A percentile compares a stretch with the other conserved stretches of the same genome.
Evolutionary conservation across 768 basidiomycete genomes (phyloP).

Genomic region (Mycena alexandri): DNA sequence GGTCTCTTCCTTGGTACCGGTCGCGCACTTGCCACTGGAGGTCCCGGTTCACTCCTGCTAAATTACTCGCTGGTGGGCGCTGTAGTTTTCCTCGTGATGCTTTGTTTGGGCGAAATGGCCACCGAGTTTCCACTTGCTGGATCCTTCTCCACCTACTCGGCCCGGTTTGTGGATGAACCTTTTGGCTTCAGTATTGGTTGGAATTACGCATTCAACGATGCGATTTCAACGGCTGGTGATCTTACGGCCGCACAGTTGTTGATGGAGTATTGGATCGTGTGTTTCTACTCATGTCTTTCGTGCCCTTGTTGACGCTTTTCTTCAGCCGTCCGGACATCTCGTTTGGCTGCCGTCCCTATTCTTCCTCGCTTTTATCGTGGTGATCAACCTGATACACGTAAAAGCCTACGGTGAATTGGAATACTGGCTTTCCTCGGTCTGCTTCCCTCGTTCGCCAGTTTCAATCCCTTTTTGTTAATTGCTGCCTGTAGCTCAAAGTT

Average conservation of each 20-base stretch:
- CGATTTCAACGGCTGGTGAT: constrained; percentile 87
- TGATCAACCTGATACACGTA: constrained; percentile 77
- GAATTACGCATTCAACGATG: constrained; percentile 94
- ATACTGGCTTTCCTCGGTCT: constrained; percentile 60
- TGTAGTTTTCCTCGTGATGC: constrained; percentile 20
- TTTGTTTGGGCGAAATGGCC: constrained; percentile 77
- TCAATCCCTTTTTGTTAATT: constrained; percentile 59
- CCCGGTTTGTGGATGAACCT: constrained; percentile 74
- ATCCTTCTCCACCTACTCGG: constrained; percentile 88
- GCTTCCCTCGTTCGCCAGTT: constrained; percentile 20
- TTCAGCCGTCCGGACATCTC: constrained; percentile 52
- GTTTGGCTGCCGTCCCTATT: constrained; percentile 61
- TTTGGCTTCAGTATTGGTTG: constrained; percentile 50
- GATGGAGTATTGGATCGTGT: constrained; percentile 69
- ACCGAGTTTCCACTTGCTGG: constrained; percentile 91
- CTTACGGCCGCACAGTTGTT: constrained; percentile 89
- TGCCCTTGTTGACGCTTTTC: constrained; percentile 3
- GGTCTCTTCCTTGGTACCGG: constrained; percentile 27
- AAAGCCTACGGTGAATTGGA: constrained; percentile 79
- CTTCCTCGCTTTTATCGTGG: constrained; percentile 81
- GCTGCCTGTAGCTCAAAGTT: constrained; percentile 90
- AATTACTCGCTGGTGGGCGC: constrained; percentile 21
- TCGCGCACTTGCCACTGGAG: constrained; percentile 21
- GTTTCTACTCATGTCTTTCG: neutral
- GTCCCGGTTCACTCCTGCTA: constrained; percentile 22